Evolutionary conservation across 495 filamentous ascomycete genomes (phyloP).

Genomic region (Chaetomium fimeti): DNA sequence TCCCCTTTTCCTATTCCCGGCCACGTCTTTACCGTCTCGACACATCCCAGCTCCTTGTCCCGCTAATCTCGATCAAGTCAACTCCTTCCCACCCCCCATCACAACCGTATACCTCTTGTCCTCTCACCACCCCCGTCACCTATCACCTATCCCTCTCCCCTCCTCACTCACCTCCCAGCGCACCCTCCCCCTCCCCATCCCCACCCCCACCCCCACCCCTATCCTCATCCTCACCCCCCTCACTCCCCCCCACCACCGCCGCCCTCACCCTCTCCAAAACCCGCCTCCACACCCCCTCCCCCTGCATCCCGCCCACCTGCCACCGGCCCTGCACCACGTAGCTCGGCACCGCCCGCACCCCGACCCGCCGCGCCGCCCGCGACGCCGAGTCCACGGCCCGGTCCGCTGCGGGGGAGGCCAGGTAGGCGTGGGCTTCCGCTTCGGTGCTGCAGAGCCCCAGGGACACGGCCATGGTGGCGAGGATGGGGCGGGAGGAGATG

Average conservation of each 20-base stretch:
- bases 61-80: no score
- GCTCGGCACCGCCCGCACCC: slow-evolving; percentile 72
- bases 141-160: no score
- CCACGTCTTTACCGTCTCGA: no score
- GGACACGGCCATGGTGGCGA: slow-evolving; percentile 55
- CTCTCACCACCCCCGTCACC: no score
- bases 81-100: no score
- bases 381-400: slow-evolving; percentile 28
- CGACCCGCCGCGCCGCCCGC: slow-evolving; percentile 47
- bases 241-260: neutral
- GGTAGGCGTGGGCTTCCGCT: slow-evolving; percentile 56
- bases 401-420: slow-evolving; percentile 48
- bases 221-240: neutral
- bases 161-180: no score
- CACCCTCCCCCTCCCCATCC: neutral
- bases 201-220: neutral
- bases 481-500: slow-evolving; percentile 61
- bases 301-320: slow-evolving; percentile 67
- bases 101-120: no score
- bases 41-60: no score
- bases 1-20: no score
- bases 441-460: slow-evolving; percentile 53
- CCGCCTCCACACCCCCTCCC: slow-evolving; percentile 41
- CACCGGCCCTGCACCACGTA: slow-evolving; percentile 67
- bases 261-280: slow-evolving; percentile 37